Base-by-base conservation (phyloP, 2,329 filamentous ascomycete species). In the Dryadomyces sulphureus region DNA sequence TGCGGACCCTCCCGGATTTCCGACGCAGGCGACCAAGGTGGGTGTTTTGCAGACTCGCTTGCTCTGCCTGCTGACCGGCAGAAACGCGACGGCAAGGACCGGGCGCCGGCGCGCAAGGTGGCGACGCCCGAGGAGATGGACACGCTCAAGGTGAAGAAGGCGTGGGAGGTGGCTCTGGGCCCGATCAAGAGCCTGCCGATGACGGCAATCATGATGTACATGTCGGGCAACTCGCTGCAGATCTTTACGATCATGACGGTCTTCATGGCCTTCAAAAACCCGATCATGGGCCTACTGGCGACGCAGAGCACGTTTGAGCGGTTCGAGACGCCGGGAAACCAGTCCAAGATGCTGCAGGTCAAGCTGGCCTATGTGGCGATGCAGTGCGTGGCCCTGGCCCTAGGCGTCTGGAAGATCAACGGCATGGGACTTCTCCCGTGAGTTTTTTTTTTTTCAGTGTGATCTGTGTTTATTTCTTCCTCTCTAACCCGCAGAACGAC, bases 221-320 rank as follows among this genome's bases (percentile, higher is more conserved):
- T 98, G 92, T 93, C 90, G 27, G 92, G 92, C 58, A 98, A 96
- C 68, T 88, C 86, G 50, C 77, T 98, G 41, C 92, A 98, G 62
- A 96, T 98, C 54, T 98, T 98, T 70, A 93, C 84, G 65, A 96
- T 98, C 65, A 96, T 96, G 87, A 98, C 96, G 89, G 90, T 96
- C 17, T 89, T 90, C 58, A 96, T 95, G 84, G 81, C 94, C 40
- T 98, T 98, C 74, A 96, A 96, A 72, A 93, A 85, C 54, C 92
- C 92, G 9, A 74, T 98, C 50, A 77, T 86, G 63, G 92, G 89
- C 30, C 68, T 96, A 40, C 65, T 94, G 50, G 77, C 70, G 54
- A 90, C 90, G 41, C 88, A 92, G 59, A 76, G 81, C 58, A 85
- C 84, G n/a, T 96, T 98, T 62, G 78, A 86, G 59, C 81, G 83